Evolutionary conservation across 2,329 filamentous ascomycete species (phyloP), one percentile per base, ranked within the genome.

Genomic region (Coleophoma eucalyptorum): DNA sequence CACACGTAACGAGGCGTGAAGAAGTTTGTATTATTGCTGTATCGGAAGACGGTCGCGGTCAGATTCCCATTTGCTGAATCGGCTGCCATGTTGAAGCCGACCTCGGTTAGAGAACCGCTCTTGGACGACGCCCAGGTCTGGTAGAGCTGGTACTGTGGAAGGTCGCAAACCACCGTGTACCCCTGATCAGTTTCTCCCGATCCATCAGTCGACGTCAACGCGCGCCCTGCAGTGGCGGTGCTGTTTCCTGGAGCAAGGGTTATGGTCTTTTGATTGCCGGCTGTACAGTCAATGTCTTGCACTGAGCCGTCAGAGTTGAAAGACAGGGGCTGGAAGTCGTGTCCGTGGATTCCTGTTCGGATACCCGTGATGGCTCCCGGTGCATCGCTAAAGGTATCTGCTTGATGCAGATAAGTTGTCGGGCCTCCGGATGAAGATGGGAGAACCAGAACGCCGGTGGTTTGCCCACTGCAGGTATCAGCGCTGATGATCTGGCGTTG

Each of bases 401-500:
- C 54, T 41, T 58, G 48, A 21, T 60, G 59, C 4, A 62, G 37
- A 32, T 62, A 62, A 2, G 49, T 43, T 40, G 52, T 38, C 26
- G 34, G 12, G 11, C 52, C 50, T n/a, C 48, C 50, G 1, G 44
- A 21, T 10, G 53, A 50, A 5, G 50, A 51, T 0, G 55, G 58
- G 3, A 60, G 48, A 13, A 52, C 51, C 1, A 61, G 49, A 21
- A 62, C 59, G 5, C 54, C 51, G 16, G 48, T 57, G 7, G 48
- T 50, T 54, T 62, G 60, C 2, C 59, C 56, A 12, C 56, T 54
- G 31, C 58, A 62, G 32, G 58, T 62, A 49, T 61, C 56, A 2
- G 38, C 35, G 35, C 54, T 56, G 38, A 62, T 57, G 6, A 58
- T 60, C 43, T 62, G 57, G 5, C 59, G 50, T 20, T 18, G 48